Conservation (phyloP, 2,329 filamentous ascomycete genomes). For the Teratosphaeria epicoccoides region DNA sequence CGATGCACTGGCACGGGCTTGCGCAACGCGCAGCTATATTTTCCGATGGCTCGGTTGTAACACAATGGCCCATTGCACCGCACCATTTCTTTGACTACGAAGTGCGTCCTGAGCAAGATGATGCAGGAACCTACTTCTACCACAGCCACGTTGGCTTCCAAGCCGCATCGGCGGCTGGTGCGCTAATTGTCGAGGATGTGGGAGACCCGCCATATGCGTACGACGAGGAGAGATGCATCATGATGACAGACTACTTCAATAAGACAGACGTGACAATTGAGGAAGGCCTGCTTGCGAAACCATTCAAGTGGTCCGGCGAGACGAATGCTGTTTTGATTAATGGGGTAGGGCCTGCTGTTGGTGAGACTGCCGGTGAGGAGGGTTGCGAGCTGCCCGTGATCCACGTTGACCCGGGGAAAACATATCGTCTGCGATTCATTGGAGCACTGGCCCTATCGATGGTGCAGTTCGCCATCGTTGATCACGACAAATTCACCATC, state of each 20-base stretch:
- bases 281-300: constrained; percentile 36
- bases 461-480: constrained; percentile 45
- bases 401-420: constrained; percentile 48
- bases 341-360: constrained; percentile 12
- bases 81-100: constrained; percentile 58
- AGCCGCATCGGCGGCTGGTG: constrained; percentile 46
- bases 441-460: constrained; percentile 47
- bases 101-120: constrained; percentile 40
- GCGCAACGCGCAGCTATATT: constrained; percentile 50
- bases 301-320: constrained; percentile 51
- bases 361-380: constrained; percentile 10
- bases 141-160: constrained; percentile 58
- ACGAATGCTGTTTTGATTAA: constrained; percentile 39
- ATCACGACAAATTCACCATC: constrained; percentile 45
- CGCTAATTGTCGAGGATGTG: constrained; percentile 48
- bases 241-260: constrained; percentile 48
- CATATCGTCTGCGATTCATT: constrained; percentile 52
- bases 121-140: constrained; percentile 57
- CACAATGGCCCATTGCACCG: constrained; percentile 56
- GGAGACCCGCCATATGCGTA: constrained; percentile 44
- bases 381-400: constrained; percentile 34
- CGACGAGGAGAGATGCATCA: constrained; percentile 49
- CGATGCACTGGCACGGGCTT: constrained; percentile 60
- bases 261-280: constrained; percentile 44
- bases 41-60: constrained; percentile 52